phyloP scores from a whole-genome alignment of 2,329 filamentous ascomycete species.

The Cercospora beticola region DNA sequence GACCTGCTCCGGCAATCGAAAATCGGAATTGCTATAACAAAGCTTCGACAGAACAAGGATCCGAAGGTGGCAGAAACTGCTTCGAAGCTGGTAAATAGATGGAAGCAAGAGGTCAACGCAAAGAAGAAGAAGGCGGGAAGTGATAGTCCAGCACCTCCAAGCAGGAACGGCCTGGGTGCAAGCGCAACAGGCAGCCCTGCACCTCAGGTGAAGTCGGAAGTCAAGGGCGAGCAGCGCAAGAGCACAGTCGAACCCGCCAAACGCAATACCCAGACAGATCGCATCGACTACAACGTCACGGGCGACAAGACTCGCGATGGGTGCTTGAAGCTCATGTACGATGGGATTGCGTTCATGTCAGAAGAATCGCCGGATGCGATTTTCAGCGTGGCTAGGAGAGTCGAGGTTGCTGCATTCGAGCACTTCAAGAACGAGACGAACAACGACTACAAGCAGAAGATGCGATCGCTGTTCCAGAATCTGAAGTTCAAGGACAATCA shows the following conservation, averaged over 20 bases:
- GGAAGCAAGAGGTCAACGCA: constrained; percentile 73
- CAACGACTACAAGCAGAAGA: constrained; percentile 78
- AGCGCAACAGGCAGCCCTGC: constrained; percentile 43
- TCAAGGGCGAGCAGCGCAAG: constrained; percentile 43
- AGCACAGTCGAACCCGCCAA: constrained; percentile 67
- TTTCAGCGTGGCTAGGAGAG: constrained; percentile 63
- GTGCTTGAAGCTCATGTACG: constrained; percentile 89
- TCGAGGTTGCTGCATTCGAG: constrained; percentile 75
- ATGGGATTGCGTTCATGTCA: constrained; percentile 77
- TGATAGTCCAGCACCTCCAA: constrained; percentile 49
- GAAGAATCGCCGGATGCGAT: constrained; percentile 62
- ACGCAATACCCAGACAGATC: constrained; percentile 78
- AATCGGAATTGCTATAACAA: constrained; percentile 86
- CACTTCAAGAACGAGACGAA: constrained; percentile 68
- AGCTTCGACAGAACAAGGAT: constrained; percentile 77
- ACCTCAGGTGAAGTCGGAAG: constrained; percentile 47
- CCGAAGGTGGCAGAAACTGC: constrained; percentile 70
- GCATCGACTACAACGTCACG: constrained; percentile 74
- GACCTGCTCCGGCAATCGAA: constrained; percentile 88
- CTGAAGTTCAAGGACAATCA: constrained; percentile 89
- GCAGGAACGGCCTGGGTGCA: constrained; percentile 39
- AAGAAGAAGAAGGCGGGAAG: constrained; percentile 41
- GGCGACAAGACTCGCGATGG: constrained; percentile 72
- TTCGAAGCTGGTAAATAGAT: constrained; percentile 80
- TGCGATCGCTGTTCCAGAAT: constrained; percentile 90